Percentiles rank a stretch among this genome's conserved stretches.
phyloP scores from a whole-genome alignment of 1,284 basidiomycete genomes.

The Leccinum pachyderme region DNA sequence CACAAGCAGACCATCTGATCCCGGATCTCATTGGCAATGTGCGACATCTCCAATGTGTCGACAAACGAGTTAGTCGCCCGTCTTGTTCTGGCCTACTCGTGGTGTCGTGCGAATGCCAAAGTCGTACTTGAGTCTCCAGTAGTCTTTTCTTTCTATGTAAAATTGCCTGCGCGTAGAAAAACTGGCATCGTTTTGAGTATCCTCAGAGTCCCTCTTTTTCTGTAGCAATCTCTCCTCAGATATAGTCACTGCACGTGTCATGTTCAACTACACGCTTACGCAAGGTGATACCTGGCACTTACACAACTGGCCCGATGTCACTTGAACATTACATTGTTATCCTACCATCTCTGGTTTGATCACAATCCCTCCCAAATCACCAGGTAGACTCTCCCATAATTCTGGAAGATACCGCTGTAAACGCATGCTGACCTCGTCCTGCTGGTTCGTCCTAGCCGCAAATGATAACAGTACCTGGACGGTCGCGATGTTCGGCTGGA shows the following conservation, averaged over 20 bases:
- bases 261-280: slow-evolving; percentile 38
- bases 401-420: slow-evolving; percentile 54
- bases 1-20: too few species aligned
- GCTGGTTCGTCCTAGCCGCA: slow-evolving; percentile 42
- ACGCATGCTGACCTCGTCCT: slow-evolving; percentile 45
- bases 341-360: slow-evolving; percentile 20
- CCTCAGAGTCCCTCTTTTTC: slow-evolving; percentile 5
- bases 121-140: too few species aligned
- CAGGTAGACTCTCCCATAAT: slow-evolving; percentile 46
- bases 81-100: too few species aligned
- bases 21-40: too few species aligned
- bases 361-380: slow-evolving; percentile 17
- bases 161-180: slow-evolving; percentile 91
- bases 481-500: slow-evolving; percentile 48
- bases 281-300: slow-evolving; percentile 26
- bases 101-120: too few species aligned
- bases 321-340: slow-evolving; percentile 14
- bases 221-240: slow-evolving; percentile 27
- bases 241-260: slow-evolving; percentile 35
- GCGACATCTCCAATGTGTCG: too few species aligned
- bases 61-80: too few species aligned
- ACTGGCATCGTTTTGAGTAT: slow-evolving; percentile 36
- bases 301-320: slow-evolving; percentile 4
- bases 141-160: slow-evolving; percentile 48
- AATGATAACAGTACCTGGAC: slow-evolving; percentile 55